A percentile compares a stretch with the other conserved stretches of the same genome.
phyloP scores from a whole-genome alignment of 768 basidiomycete species.

The Ramaria rubella region DNA sequence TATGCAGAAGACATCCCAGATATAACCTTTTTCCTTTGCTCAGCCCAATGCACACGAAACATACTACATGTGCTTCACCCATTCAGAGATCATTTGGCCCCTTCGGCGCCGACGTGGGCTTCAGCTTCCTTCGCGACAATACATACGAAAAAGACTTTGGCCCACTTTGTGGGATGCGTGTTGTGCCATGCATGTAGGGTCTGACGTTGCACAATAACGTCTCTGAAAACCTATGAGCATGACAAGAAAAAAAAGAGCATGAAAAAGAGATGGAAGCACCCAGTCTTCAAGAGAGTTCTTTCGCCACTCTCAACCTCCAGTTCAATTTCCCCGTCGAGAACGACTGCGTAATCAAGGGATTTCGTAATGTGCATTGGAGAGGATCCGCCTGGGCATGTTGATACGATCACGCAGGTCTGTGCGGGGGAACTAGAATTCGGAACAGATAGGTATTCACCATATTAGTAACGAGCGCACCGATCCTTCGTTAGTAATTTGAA shows the following conservation, averaged over 20 bases:
- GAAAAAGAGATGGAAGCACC: neutral
- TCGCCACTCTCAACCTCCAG: neutral
- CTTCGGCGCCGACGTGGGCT: too few relatives aligned
- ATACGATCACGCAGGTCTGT: neutral
- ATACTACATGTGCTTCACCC: too few relatives aligned
- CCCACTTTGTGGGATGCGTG: neutral
- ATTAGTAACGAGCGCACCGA: neutral
- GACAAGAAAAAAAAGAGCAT: neutral
- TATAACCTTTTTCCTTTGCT: too few relatives aligned
- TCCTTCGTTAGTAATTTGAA: constrained; percentile 1
- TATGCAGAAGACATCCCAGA: too few relatives aligned
- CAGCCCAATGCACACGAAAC: too few relatives aligned
- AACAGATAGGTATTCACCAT: neutral
- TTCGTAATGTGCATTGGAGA: neutral
- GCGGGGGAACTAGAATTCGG: neutral
- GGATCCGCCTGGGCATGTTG: neutral
- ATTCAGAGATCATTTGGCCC: too few relatives aligned
- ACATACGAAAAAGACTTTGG: neutral
- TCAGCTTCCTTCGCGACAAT: too few relatives aligned
- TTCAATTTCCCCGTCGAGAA: constrained; percentile 5
- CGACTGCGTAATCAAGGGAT: constrained; percentile 4
- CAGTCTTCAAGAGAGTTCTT: neutral
- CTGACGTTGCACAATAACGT: neutral
- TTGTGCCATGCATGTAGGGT: constrained; percentile 1
- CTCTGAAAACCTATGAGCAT: neutral